Evolutionary conservation across 345 rosid genomes (phyloP), one percentile per base, ranked within the genome.

Genomic region (Brassica rapa): DNA sequence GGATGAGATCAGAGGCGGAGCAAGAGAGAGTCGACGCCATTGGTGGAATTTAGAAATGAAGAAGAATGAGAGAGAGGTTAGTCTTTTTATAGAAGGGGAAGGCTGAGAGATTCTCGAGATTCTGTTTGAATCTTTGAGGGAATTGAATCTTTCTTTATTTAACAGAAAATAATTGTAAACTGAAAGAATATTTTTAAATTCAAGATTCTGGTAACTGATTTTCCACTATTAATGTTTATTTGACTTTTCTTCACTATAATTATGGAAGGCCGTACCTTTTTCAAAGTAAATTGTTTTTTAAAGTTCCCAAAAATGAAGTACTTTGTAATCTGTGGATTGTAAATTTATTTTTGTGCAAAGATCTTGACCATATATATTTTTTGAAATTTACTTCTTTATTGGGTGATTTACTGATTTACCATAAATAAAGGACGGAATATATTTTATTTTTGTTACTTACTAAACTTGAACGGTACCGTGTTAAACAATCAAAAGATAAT

Each of bases 81-180:
- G 72, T 1, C 19, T 59, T 49, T 14, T 49, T 49, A 68, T 68
- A 79, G 46, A 8, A 30, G 46, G 1, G 12, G 70, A 73, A 67
- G 35, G 66, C 62, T 1, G 70, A 71, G 82, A 61, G 71, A 79
- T 67, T 79, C 82, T 3, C 70, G 78, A 67, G 78, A 73, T 79
- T 79, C 82, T 21, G 74, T 79, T 43, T 39, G 77, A 79, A 79
- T 78, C 68, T 72, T 63, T 32, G 4, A 23, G 76, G 29, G 66
- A 10, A 24, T 79, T 60, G 78, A 73, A 79, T 79, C 74, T 73
- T 68, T 79, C 53, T 43, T 12, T 43, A 43, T 43, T 43, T 43
- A 43, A 43, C 5, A 43, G 0, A 1, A 43, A 41, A 41, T 41
- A 9, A 3, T 41, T 46, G 5, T 25, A 19, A 19, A 33, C 19